A percentile compares a stretch with the other conserved stretches of the same genome.
phyloP scores from a whole-genome alignment of 768 basidiomycete genomes.

The Boletus vermiculosoides region DNA sequence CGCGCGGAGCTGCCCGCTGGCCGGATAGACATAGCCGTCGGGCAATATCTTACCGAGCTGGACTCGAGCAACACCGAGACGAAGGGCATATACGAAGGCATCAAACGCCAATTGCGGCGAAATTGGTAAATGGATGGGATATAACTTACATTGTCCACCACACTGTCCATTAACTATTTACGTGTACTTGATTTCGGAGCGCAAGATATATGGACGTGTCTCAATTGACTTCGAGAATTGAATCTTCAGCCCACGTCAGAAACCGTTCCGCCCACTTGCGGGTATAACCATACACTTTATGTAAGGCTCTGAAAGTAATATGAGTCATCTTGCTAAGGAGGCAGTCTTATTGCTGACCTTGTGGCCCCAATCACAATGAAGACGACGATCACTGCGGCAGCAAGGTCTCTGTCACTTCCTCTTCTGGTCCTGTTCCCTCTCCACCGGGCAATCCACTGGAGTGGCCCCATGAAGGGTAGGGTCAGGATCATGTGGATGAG shows the following conservation, averaged over 20 bases:
- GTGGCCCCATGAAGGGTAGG: slow-evolving; percentile 59
- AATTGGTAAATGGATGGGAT: slow-evolving; percentile 54
- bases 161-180: slow-evolving; percentile 12
- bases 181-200: slow-evolving; percentile 13
- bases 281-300: slow-evolving; percentile 67
- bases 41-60: slow-evolving; percentile 72
- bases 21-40: slow-evolving; percentile 69
- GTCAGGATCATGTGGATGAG: slow-evolving; percentile 70
- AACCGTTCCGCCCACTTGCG: slow-evolving; percentile 56
- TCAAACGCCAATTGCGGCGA: slow-evolving; percentile 68
- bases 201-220: slow-evolving; percentile 7
- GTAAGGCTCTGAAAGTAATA: slow-evolving; percentile 53
- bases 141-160: slow-evolving; percentile 5
- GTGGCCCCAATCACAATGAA: slow-evolving; percentile 61
- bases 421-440: slow-evolving; percentile 53
- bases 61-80: slow-evolving; percentile 62
- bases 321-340: slow-evolving; percentile 8
- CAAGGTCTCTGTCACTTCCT: slow-evolving; percentile 58
- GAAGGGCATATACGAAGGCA: slow-evolving; percentile 59
- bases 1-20: slow-evolving; percentile 75
- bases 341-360: slow-evolving; percentile 44
- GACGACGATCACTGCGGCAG: slow-evolving; percentile 61
- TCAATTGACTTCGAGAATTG: slow-evolving; percentile 73
- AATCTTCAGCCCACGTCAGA: slow-evolving; percentile 72
- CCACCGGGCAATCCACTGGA: slow-evolving; percentile 70